These are phyloP conservation scores for Fusarium falciforme DNA, from an alignment of 2,329 filamentous ascomycete genomes.

Conservation along the genomic window DNA sequence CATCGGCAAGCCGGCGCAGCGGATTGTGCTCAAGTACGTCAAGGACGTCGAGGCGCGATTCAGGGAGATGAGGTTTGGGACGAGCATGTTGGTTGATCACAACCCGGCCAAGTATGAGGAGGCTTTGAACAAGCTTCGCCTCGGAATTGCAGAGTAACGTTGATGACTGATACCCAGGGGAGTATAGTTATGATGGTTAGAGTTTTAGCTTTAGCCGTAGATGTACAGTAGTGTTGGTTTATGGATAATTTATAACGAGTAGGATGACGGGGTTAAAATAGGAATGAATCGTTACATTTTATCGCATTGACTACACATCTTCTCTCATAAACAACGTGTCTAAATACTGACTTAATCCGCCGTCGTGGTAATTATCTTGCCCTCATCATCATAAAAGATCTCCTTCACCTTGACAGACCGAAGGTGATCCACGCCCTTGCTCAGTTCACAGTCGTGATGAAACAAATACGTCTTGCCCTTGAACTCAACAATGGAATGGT, in stretches of 20 bases:
- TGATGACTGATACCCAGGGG: slow-evolving; percentile 12
- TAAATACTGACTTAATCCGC: slow-evolving; percentile 36
- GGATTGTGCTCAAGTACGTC: slow-evolving; percentile 77
- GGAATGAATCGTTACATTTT: background rate
- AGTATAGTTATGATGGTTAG: background rate
- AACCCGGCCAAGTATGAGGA: slow-evolving; percentile 80
- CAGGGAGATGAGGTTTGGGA: slow-evolving; percentile 76
- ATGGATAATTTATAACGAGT: background rate
- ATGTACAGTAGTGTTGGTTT: background rate
- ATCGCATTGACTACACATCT: background rate
- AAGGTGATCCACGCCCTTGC: slow-evolving; percentile 76
- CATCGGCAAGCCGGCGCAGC: slow-evolving; percentile 73
- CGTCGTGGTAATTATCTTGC: slow-evolving; percentile 64
- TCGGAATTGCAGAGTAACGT: slow-evolving; percentile 56
- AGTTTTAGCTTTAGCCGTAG: background rate
- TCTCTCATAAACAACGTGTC: background rate
- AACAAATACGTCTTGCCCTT: slow-evolving; percentile 79
- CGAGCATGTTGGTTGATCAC: slow-evolving; percentile 81
- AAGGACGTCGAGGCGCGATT: slow-evolving; percentile 77
- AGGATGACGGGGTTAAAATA: background rate
- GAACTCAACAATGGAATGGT: slow-evolving; percentile 83
- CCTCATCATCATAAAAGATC: slow-evolving; percentile 76
- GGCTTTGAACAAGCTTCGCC: slow-evolving; percentile 69
- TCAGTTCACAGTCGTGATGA: slow-evolving; percentile 79
- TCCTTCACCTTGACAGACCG: slow-evolving; percentile 80